Evolutionary conservation across 73 alveolate genomes (phyloP).

Genomic region (Paramecium sexaurelia): DNA sequence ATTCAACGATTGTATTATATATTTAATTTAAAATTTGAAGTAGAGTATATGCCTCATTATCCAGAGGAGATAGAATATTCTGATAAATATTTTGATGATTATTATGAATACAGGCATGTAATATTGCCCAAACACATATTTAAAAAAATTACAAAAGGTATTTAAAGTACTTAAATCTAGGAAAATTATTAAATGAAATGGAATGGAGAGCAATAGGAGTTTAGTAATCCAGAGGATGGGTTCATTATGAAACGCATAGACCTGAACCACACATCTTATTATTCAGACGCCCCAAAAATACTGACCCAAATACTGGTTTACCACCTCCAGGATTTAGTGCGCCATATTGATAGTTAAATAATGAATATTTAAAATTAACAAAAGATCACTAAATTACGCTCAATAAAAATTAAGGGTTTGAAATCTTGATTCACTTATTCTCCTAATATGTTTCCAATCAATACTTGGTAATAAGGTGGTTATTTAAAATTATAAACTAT

Average conservation of each 20-base stretch:
- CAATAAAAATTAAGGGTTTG: background rate
- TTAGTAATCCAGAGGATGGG: constrained; percentile 94
- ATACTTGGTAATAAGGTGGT: background rate
- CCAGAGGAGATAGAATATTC: constrained; percentile 95
- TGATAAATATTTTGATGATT: constrained; percentile 89
- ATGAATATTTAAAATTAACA: background rate
- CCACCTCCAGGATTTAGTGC: constrained; percentile 76
- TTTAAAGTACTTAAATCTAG: constrained; percentile 74
- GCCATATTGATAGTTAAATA: constrained; percentile 66
- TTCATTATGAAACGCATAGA: constrained; percentile 89
- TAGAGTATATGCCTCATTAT: constrained; percentile 83
- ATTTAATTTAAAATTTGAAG: constrained; percentile 33
- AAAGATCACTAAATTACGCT: background rate
- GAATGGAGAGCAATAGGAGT: constrained; percentile 97
- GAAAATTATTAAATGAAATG: constrained; percentile 82
- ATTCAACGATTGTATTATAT: constrained; percentile 5
- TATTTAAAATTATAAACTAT: background rate
- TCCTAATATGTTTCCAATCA: background rate
- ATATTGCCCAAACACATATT: constrained; percentile 81
- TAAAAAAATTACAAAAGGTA: constrained; percentile 80
- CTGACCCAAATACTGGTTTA: constrained; percentile 96
- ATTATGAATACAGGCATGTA: constrained; percentile 90
- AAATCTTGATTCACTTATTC: background rate
- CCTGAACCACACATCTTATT: constrained; percentile 97
- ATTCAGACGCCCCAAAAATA: constrained; percentile 96